Evolutionary conservation across 2,329 filamentous ascomycete species (phyloP), one percentile per base, ranked within the genome.

Genomic region (Penicillium verrucosum): DNA sequence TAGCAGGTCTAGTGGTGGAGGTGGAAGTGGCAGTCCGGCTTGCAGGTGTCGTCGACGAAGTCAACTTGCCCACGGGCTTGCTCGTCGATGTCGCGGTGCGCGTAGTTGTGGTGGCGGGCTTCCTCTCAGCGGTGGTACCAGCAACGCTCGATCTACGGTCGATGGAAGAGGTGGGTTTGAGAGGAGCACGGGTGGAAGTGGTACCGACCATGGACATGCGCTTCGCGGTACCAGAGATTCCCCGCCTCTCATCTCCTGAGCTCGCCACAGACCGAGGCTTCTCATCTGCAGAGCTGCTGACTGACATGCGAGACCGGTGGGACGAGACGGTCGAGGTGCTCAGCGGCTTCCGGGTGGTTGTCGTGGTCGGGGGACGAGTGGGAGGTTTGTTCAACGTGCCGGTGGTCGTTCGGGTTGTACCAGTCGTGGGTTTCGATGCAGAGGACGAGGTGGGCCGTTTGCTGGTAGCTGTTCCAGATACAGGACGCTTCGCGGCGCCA

Each of bases 321-420:
- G 73, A 70, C 34, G 72, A 62, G 29, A 71, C 68, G 5, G 74
- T 72, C 14, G 72, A 69, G 14, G 72, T 65, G 55, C 71, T 69
- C 47, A 73, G 54, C 12, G 75, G 70, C 58, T 70, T 77, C 40
- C 75, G 71, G 16, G 66, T 62, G 11, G 65, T 65, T 4, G 70
- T 64, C 2, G 70, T 67, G 5, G 69, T 68, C 1, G 71, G 60
- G 2, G 77, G 75, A 25, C 77, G 75, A 16, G 76, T 76, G 8
- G 77, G 77, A 18, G 77, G 77, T 57, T 76, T 78, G 65, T 68
- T 78, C 53, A 79, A 60, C 1, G 75, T 75, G 59, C 70, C 73
- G 51, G 70, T 65, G 11, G 70, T 62, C 11, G 65, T 63, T 9
- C 72, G 70, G 36, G 68, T 57, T 21, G 63, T 59, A 5, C 72